Evolutionary conservation across 2,329 filamentous ascomycete species (phyloP).

Genomic region (Blastomyces parvus): DNA sequence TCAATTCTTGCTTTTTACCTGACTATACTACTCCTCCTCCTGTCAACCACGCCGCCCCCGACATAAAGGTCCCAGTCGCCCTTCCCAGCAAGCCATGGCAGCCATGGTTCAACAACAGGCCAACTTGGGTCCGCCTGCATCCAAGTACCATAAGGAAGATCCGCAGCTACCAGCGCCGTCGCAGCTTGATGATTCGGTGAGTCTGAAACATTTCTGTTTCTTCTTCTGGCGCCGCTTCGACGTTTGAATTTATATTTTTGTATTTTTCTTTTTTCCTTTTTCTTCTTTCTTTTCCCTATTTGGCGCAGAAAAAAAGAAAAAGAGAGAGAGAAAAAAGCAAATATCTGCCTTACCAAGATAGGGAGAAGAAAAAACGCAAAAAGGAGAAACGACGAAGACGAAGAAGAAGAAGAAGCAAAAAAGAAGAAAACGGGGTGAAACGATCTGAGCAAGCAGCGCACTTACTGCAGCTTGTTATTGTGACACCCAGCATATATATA

Average conservation of each 20-base stretch:
- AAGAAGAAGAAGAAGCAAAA: conserved; percentile 12
- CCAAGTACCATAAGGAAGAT: conserved; percentile 41
- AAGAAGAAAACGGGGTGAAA: conserved; percentile 8
- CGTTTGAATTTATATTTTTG: background rate
- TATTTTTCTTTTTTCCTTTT: background rate
- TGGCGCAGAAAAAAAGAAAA: background rate
- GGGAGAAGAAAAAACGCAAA: background rate
- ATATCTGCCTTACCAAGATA: background rate
- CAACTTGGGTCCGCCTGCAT: conserved; percentile 31
- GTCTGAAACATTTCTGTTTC: conserved; percentile 21
- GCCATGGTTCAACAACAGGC: conserved; percentile 38
- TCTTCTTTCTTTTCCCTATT: conserved; percentile 1
- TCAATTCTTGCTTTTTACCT: background rate
- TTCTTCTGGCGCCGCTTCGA: conserved; percentile 2
- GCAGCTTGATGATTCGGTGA: conserved; percentile 38
- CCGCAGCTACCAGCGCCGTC: conserved; percentile 26
- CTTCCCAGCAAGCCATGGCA: conserved; percentile 28
- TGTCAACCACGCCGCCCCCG: background rate
- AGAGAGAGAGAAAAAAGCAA: no score
- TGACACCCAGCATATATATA: conserved; percentile 3
- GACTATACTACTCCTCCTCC: background rate
- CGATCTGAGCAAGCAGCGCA: background rate
- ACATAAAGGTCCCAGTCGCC: conserved; percentile 15
- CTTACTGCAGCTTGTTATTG: conserved; percentile 7
- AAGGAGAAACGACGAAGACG: conserved; percentile 8